These are phyloP conservation scores for Sergeia podlipaevii DNA, from an alignment of 208 protist genomes.

Conservation along the genomic window DNA sequence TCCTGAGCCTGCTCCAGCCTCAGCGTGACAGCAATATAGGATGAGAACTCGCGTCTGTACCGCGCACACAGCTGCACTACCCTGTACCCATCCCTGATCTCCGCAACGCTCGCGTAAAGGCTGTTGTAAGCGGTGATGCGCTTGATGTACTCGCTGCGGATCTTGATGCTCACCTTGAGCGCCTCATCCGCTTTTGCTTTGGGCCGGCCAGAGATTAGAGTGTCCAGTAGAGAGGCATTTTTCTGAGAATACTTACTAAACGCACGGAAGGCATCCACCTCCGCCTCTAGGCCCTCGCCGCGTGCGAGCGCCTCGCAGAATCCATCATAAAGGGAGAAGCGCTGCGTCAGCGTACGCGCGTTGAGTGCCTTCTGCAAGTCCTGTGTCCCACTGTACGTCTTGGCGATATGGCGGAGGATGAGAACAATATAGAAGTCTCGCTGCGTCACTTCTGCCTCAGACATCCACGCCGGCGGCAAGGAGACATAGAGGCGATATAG, in stretches of 20 bases:
- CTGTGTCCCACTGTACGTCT: conserved; percentile 52
- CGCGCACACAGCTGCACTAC: conserved; percentile 21
- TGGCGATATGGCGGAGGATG: conserved; percentile 53
- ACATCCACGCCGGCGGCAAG: conserved; percentile 54
- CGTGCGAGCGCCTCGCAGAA: conserved; percentile 43
- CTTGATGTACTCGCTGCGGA: conserved; percentile 75
- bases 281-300: too few relatives aligned
- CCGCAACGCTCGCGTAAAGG: conserved; percentile 33
- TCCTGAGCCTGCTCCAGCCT: conserved; percentile 40
- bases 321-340: conserved; percentile 74
- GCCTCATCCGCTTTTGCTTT: conserved; percentile 69
- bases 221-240: conserved; percentile 49
- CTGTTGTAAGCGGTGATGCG: conserved; percentile 71
- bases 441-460: conserved; percentile 34
- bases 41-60: conserved; percentile 50
- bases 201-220: conserved; percentile 60
- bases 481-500: conserved; percentile 67
- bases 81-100: conserved; percentile 31
- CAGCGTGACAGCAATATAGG: conserved; percentile 38
- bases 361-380: conserved; percentile 72
- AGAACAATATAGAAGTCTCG: conserved; percentile 50
- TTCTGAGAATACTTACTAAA: conserved; percentile 59
- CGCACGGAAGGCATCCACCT: conserved; percentile 28
- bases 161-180: conserved; percentile 57
- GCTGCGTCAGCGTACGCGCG: conserved; percentile 59